Conservation (phyloP, 2,329 filamentous ascomycete species). For the Colletotrichum shisoi region DNA sequence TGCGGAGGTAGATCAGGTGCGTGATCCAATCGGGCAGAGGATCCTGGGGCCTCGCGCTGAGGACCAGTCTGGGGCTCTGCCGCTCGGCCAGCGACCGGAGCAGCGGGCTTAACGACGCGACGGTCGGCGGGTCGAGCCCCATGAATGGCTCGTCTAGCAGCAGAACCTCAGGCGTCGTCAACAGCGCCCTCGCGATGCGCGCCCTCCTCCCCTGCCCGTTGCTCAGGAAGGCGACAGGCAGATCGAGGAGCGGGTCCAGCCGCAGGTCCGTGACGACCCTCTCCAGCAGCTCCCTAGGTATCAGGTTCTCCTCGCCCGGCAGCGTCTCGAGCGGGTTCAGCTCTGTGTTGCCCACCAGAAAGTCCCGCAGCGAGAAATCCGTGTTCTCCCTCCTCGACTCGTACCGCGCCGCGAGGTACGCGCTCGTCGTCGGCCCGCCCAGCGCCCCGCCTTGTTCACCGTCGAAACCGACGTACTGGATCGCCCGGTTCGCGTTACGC, state of each 20-base stretch:
- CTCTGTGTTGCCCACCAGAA: conserved; percentile 80
- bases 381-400: conserved; percentile 86
- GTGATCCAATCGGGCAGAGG: conserved; percentile 89
- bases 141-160: conserved; percentile 95
- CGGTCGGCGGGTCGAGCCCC: conserved; percentile 88
- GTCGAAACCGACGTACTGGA: conserved; percentile 92
- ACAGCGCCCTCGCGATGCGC: conserved; percentile 84
- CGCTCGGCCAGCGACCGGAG: conserved; percentile 72
- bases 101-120: conserved; percentile 74
- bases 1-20: conserved; percentile 76
- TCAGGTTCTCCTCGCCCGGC: conserved; percentile 52
- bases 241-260: conserved; percentile 72
- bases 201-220: conserved; percentile 91
- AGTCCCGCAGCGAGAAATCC: conserved; percentile 85
- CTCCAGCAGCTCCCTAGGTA: conserved; percentile 62
- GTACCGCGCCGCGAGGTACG: conserved; percentile 89
- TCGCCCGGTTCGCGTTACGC: conserved; percentile 69
- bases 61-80: conserved; percentile 73
- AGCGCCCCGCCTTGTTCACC: conserved; percentile 67
- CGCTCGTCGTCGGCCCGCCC: conserved; percentile 68
- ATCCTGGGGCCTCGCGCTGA: conserved; percentile 86
- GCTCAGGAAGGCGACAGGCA: conserved; percentile 88
- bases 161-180: conserved; percentile 80
- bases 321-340: conserved; percentile 73
- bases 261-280: conserved; percentile 74